Base-by-base conservation (phyloP, 1,284 basidiomycete species). In the Leccinum solheimii region DNA sequence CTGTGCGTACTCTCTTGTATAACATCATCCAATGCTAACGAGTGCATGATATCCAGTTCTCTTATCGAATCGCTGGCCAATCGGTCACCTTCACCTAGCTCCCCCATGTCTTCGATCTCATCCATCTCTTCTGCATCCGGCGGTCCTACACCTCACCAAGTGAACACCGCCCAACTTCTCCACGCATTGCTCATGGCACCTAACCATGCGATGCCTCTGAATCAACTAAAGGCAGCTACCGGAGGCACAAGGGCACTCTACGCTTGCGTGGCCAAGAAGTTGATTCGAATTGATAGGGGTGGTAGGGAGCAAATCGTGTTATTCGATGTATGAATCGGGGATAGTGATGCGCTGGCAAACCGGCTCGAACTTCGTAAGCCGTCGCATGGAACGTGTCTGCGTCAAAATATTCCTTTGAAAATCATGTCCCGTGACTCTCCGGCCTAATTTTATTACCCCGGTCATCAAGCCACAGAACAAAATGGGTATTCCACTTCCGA, bases 281-380 rank as follows among this genome's bases (percentile, higher is more conserved):
- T 92, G 56, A 71, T 92, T 62, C 88, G 85, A 74, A 90, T 92
- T 64, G 89, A 92, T 57, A 78, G 90, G 54, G 83, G 87, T 30
- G 82, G 84, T 10, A 81, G 87, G 40, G 88, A 90, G 69, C 90
- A 92, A 72, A 78, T 86, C 8, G 87, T 91, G 23, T 82, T 82
- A 64, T 91, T 91, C 71, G 84, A 90, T 71, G 67, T 34, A 55
- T 66, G 59, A 53, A 23, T 84, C 53, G 85, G 69, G 73, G 51
- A 19, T 9, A 11, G 14, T 50, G 26, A 13, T 10, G 43, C 16
- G 57, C 32, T 19, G 23, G 27, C 19, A 27, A 14, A 21, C 23
- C 26, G 27, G 34, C 26, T 32, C 14, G 26, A 23, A 16, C n/a
- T 40, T 27, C 7, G 23, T 56, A 48, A 43, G 52, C n/a, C 14